phyloP scores from a whole-genome alignment of 1,284 basidiomycete genomes.

The Ceratobasidium sp. region DNA sequence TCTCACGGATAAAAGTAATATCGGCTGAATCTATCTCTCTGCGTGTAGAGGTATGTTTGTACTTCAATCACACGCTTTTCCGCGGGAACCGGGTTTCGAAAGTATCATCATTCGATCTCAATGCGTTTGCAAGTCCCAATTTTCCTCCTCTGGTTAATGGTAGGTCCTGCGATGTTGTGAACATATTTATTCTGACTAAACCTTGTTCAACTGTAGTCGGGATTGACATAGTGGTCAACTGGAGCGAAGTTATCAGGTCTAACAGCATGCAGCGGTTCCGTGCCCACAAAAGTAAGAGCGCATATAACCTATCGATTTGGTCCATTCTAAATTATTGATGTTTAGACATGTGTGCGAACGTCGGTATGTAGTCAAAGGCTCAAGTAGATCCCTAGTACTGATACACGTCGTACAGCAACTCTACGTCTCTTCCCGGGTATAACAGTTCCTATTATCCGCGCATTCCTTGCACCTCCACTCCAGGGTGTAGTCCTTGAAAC shows the following conservation, averaged over 20 bases:
- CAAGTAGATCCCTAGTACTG: background rate
- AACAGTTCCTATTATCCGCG: slow-evolving; percentile 69
- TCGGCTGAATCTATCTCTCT: no score
- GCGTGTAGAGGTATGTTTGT: slow-evolving; percentile 84
- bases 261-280: slow-evolving; percentile 76
- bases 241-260: slow-evolving; percentile 83
- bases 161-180: slow-evolving; percentile 47
- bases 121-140: slow-evolving; percentile 87
- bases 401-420: slow-evolving; percentile 58
- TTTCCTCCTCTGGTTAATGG: slow-evolving; percentile 85
- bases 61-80: slow-evolving; percentile 88
- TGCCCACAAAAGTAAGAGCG: slow-evolving; percentile 72
- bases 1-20: background rate
- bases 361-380: slow-evolving; percentile 58
- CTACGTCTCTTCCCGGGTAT: slow-evolving; percentile 90
- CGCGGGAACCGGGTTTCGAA: slow-evolving; percentile 86
- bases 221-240: slow-evolving; percentile 87
- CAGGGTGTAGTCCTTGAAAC: slow-evolving; percentile 86
- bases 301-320: slow-evolving; percentile 13
- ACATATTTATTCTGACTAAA: background rate
- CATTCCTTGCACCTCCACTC: slow-evolving; percentile 75
- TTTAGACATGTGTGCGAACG: slow-evolving; percentile 78
- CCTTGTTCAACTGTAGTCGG: slow-evolving; percentile 64
- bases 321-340: slow-evolving; percentile 15
- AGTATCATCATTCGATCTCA: slow-evolving; percentile 82